These are phyloP conservation scores for Lathyrus tuberosus DNA, from an alignment of 306 rosid species.

Conservation along the genomic window DNA sequence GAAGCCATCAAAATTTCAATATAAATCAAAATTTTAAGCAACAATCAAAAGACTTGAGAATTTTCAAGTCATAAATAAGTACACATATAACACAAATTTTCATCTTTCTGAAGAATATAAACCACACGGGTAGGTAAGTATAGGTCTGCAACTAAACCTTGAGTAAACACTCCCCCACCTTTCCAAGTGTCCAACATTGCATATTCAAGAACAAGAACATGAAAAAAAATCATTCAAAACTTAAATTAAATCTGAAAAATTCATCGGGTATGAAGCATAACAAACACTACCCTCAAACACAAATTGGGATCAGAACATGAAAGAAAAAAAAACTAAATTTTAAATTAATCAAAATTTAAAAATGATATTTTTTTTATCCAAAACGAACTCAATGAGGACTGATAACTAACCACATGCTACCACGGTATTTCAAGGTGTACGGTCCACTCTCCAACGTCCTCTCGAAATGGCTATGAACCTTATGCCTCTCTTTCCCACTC, in stretches of 20 bases:
- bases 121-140: neutral
- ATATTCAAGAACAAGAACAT: neutral
- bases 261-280: neutral
- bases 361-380: neutral
- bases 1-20: neutral
- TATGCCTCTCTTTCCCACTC: conserved; percentile 86
- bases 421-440: conserved; percentile 78
- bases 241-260: neutral
- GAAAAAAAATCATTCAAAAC: neutral
- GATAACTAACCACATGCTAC: conserved; percentile 81
- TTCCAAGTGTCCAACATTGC: conserved; percentile 1
- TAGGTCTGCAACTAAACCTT: neutral
- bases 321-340: neutral
- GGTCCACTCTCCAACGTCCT: conserved; percentile 86
- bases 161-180: neutral
- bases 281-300: neutral
- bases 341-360: neutral
- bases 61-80: neutral
- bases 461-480: conserved; percentile 86
- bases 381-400: conserved; percentile 38
- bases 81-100: neutral
- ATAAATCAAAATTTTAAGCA: conserved; percentile 8
- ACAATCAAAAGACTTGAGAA: neutral
- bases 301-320: conserved; percentile 1
- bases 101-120: conserved; percentile 5